phyloP scores from a whole-genome alignment of 2,329 filamentous ascomycete species.

The Aspergillus sp. region DNA sequence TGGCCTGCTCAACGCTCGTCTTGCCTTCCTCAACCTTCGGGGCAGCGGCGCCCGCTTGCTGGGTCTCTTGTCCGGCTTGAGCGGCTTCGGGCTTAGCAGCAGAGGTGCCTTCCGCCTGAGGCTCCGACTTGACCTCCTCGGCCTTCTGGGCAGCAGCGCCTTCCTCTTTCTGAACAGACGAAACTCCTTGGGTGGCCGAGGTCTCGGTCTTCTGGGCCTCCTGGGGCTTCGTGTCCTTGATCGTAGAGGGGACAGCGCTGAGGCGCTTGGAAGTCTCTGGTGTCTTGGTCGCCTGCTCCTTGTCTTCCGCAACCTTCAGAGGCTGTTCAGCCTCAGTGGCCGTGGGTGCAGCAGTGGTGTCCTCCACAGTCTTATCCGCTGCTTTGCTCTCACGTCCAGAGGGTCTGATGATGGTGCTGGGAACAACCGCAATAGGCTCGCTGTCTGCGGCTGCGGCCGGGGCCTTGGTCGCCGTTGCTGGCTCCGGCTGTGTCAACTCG shows the following conservation, averaged over 20 bases:
- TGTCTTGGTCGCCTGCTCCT: slow-evolving; percentile 16
- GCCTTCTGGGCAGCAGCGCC: slow-evolving; percentile 12
- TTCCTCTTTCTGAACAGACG: slow-evolving; percentile 4
- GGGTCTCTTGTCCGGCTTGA: slow-evolving; percentile 6
- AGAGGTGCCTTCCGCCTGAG: slow-evolving; percentile 15
- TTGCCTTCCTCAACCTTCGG: slow-evolving; percentile 27
- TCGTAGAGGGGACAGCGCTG: slow-evolving; percentile 24
- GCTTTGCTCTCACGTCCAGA: not conserved
- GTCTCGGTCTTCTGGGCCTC: slow-evolving; percentile 22
- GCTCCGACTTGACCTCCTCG: slow-evolving; percentile 8
- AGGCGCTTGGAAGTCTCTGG: slow-evolving; percentile 18
- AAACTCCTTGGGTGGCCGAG: slow-evolving; percentile 3
- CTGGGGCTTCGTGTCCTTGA: slow-evolving; percentile 25
- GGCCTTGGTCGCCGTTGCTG: not conserved
- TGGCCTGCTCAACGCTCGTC: slow-evolving; percentile 15
- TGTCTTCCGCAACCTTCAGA: slow-evolving; percentile 16
- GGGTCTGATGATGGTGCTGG: not conserved
- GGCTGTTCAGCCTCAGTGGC: slow-evolving; percentile 7
- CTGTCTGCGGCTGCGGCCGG: not conserved
- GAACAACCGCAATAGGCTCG: not conserved
- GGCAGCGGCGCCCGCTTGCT: slow-evolving; percentile 12
- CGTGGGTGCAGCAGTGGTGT: not conserved
- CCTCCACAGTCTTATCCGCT: not conserved
- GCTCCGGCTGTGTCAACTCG: not conserved
- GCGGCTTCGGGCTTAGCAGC: slow-evolving; percentile 8